Conservation (phyloP, 1,139 yeast species). For the Suhomyces bribrorum region DNA sequence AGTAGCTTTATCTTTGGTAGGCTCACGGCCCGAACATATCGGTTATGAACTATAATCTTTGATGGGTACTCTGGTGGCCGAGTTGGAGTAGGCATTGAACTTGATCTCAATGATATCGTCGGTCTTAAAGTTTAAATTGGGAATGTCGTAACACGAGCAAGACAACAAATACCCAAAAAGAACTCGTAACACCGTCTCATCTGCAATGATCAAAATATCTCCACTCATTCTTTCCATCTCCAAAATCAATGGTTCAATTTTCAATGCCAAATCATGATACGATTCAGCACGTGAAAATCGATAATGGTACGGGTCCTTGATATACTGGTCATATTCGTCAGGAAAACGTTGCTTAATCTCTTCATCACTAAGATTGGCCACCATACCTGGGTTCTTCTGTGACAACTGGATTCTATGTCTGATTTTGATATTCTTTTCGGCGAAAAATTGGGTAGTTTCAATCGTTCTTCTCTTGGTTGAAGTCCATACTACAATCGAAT, state of each 20-base stretch:
- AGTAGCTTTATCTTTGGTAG: not conserved
- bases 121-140: slow-evolving; percentile 71
- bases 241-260: slow-evolving; percentile 87
- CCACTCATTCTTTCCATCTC: slow-evolving; percentile 93
- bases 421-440: slow-evolving; percentile 53
- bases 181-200: slow-evolving; percentile 85
- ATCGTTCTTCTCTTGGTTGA: slow-evolving; percentile 84
- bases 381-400: slow-evolving; percentile 89
- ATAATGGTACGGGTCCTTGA: slow-evolving; percentile 86
- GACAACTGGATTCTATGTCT: slow-evolving; percentile 80
- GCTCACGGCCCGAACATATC: too few species aligned
- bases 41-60: too few species aligned
- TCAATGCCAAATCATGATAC: slow-evolving; percentile 91
- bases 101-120: slow-evolving; percentile 84
- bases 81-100: slow-evolving; percentile 84
- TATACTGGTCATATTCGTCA: slow-evolving; percentile 64
- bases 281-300: slow-evolving; percentile 92
- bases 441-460: slow-evolving; percentile 73
- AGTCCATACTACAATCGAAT: slow-evolving; percentile 82
- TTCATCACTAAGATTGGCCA: slow-evolving; percentile 63
- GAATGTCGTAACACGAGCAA: slow-evolving; percentile 82
- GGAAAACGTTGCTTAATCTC: slow-evolving; percentile 65
- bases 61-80: slow-evolving; percentile 52
- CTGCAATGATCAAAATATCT: slow-evolving; percentile 87
- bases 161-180: slow-evolving; percentile 95